Conservation (phyloP, 768 basidiomycete genomes). For the Mrakia blollopis region DNA sequence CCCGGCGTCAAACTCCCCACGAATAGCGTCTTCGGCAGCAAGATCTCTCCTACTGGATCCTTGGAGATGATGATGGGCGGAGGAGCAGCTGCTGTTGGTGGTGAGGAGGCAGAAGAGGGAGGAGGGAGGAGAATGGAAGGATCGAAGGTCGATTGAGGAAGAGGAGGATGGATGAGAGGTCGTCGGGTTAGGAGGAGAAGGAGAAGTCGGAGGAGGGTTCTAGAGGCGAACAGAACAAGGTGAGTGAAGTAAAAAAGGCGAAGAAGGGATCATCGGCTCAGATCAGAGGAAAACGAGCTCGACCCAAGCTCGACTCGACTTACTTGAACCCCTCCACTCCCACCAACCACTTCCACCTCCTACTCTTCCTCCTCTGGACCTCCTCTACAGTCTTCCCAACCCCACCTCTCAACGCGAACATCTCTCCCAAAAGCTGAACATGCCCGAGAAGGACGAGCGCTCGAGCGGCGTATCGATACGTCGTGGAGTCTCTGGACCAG, state of each 20-base stretch:
- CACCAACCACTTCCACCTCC: conserved; percentile 24
- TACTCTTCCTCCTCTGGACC: conserved; percentile 13
- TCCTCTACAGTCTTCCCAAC: neutral
- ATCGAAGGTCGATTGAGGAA: neutral
- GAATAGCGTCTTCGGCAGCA: conserved; percentile 29
- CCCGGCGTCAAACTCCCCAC: neutral
- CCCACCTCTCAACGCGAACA: conserved; percentile 26
- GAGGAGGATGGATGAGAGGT: neutral
- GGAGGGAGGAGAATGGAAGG: neutral
- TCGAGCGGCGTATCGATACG: conserved; percentile 10
- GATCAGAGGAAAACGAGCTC: neutral
- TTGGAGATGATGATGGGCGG: neutral
- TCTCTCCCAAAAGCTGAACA: conserved; percentile 29
- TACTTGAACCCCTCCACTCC: conserved; percentile 30
- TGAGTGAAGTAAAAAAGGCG: neutral
- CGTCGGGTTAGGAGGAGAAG: neutral
- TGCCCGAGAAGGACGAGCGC: conserved; percentile 13
- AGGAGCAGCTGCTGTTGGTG: neutral
- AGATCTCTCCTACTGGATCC: conserved; percentile 29
- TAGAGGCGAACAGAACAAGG: too few relatives aligned
- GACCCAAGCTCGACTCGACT: neutral
- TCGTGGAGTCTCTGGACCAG: conserved; percentile 19
- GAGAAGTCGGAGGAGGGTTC: neutral
- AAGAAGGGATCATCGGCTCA: neutral
- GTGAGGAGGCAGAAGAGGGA: neutral